These are phyloP conservation scores for Nidula niveotomentosa DNA, from an alignment of 1,284 basidiomycete species.

Conservation along the genomic window DNA sequence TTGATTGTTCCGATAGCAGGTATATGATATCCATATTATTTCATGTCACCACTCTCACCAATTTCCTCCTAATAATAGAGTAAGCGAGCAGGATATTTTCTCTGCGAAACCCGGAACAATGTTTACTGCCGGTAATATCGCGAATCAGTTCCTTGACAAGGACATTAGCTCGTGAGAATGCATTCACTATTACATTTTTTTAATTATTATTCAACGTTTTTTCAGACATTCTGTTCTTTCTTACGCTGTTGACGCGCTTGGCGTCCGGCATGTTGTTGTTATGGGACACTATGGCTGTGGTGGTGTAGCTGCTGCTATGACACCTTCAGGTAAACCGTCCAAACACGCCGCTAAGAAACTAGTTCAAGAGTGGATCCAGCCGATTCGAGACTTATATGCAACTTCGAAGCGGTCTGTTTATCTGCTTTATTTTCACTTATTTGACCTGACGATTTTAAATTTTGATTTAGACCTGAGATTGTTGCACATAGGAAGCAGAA, in stretches of 20 bases:
- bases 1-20: too few species aligned
- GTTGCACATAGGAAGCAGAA: too few species aligned
- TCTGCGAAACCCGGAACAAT: slow-evolving; percentile 24
- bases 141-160: slow-evolving; percentile 25
- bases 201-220: too few species aligned
- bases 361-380: slow-evolving; percentile 31
- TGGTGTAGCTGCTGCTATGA: slow-evolving; percentile 33
- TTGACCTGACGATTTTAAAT: too few species aligned
- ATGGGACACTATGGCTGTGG: slow-evolving; percentile 39
- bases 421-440: too few species aligned
- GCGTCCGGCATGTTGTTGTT: slow-evolving; percentile 32
- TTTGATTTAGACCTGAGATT: too few species aligned
- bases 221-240: slow-evolving; percentile 32
- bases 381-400: slow-evolving; percentile 28
- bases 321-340: slow-evolving; percentile 8
- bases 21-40: too few species aligned
- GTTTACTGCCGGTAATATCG: slow-evolving; percentile 27
- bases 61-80: too few species aligned
- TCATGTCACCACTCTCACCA: too few species aligned
- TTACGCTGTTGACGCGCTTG: slow-evolving; percentile 29
- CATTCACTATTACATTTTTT: too few species aligned
- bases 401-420: slow-evolving; percentile 26
- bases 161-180: slow-evolving; percentile 27
- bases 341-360: slow-evolving; percentile 11
- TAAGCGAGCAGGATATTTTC: slow-evolving; percentile 26